A percentile compares a stretch with the other conserved stretches of the same genome.
Conservation (phyloP, 768 basidiomycete species). For the Chalciporus piperatus region DNA sequence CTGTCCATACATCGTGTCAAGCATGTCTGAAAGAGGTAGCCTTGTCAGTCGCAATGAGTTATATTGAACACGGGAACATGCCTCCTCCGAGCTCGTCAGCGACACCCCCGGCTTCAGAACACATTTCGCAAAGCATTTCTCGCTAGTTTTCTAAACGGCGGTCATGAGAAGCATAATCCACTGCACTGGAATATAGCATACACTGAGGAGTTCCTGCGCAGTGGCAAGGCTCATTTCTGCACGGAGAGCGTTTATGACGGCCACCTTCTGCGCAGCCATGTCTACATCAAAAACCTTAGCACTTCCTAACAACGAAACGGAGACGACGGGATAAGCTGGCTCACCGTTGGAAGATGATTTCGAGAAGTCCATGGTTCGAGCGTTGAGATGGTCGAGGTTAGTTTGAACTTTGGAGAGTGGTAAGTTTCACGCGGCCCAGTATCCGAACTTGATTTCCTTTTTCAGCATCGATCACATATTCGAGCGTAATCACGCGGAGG, state of each 20-base stretch:
- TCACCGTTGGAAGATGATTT: conserved; percentile 34
- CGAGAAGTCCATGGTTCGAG: conserved; percentile 50
- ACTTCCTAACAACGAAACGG: neutral
- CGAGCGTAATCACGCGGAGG: neutral
- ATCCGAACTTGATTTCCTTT: neutral
- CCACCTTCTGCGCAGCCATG: conserved; percentile 37
- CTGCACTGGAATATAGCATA: conserved; percentile 25
- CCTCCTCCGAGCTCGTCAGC: conserved; percentile 72
- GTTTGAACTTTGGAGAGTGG: no score
- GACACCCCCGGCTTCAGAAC: conserved; percentile 71
- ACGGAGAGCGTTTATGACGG: conserved; percentile 59
- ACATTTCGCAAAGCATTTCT: conserved; percentile 77
- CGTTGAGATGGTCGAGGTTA: neutral
- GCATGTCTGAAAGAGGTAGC: conserved; percentile 52
- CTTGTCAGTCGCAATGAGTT: neutral
- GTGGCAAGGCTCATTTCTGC: conserved; percentile 70
- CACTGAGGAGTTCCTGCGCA: conserved; percentile 81
- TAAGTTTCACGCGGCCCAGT: no score
- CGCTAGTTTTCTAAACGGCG: conserved; percentile 62
- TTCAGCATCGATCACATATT: conserved; percentile 11
- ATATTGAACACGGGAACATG: conserved; percentile 23
- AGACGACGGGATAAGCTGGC: conserved; percentile 19
- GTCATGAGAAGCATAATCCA: neutral
- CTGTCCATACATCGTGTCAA: conserved; percentile 73
- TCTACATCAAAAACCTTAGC: conserved; percentile 26